phyloP scores from a whole-genome alignment of 2,329 filamentous ascomycete species.

The Pseudogymnoascus destructans region DNA sequence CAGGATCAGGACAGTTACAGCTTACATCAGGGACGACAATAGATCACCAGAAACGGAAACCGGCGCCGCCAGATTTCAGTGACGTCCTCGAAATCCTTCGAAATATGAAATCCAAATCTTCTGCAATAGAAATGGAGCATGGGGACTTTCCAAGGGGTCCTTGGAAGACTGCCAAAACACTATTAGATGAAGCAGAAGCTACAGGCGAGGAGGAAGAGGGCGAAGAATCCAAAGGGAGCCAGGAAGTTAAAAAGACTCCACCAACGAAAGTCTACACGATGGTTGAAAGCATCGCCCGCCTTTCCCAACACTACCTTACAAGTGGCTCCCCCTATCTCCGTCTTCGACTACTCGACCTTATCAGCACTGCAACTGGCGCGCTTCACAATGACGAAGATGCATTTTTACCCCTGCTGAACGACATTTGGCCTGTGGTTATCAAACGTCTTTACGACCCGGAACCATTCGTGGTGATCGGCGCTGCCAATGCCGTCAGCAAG shows the following conservation, averaged over 20 bases:
- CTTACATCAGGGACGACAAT: slow-evolving; percentile 16
- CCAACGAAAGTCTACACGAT: slow-evolving; percentile 70
- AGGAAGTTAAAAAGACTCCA: slow-evolving; percentile 43
- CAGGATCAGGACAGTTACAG: slow-evolving; percentile 41
- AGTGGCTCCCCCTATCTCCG: slow-evolving; percentile 70
- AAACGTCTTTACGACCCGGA: slow-evolving; percentile 54
- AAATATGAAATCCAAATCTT: slow-evolving; percentile 38
- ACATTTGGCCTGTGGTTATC: slow-evolving; percentile 74
- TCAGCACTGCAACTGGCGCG: slow-evolving; percentile 57
- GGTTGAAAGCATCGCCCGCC: slow-evolving; percentile 64
- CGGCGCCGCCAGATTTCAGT: slow-evolving; percentile 28
- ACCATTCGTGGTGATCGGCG: slow-evolving; percentile 54
- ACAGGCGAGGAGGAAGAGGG: slow-evolving; percentile 26
- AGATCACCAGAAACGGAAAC: slow-evolving; percentile 29
- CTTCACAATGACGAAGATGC: slow-evolving; percentile 66
- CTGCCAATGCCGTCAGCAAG: slow-evolving; percentile 52
- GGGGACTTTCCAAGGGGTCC: slow-evolving; percentile 24
- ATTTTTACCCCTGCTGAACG: slow-evolving; percentile 81
- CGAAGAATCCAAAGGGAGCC: slow-evolving; percentile 26
- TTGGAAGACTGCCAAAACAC: slow-evolving; percentile 27
- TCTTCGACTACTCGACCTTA: slow-evolving; percentile 62
- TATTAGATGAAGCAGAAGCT: slow-evolving; percentile 24
- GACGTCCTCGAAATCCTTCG: slow-evolving; percentile 47
- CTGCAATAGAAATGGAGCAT: slow-evolving; percentile 13
- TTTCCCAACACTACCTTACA: slow-evolving; percentile 84